Base-by-base conservation (phyloP, 495 filamentous ascomycete species). In the Penicillium simplicissimum region DNA sequence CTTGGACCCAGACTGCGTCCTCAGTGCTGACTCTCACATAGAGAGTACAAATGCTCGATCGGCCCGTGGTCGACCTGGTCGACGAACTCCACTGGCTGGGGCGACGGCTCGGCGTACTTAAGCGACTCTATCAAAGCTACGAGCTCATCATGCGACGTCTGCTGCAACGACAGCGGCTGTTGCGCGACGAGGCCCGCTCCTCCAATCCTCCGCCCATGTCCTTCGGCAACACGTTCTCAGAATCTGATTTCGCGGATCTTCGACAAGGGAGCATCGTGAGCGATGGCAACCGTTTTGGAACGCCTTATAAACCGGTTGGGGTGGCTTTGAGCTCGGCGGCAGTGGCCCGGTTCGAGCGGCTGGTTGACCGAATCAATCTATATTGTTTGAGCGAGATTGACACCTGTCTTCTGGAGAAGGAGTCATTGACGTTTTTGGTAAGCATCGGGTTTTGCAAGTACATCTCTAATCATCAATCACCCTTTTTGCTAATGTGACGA, bases 371-470 rank as follows among this genome's bases (percentile, higher is more conserved):
- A 0, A 88, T 95, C 60, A 84, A 88, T 57, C 79, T 92, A 42
- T 90, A 94, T 53, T 92, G 91, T 54, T 70, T 96, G 67, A 90
- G 86, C 57, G 89, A 93, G 68, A 90, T 94, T 43, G 84, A 92
- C 51, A 87, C 90, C 61, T 92, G 88, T 68, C 73, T 94, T 35
- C 83, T 81, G 35, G 92, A 94, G 71, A 94, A 93, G 68, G 87
- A 90, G 25, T 85, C 87, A 8, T 76, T 96, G 43, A 88, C 91
- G 17, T 87, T 86, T 54, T 82, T 93, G 74, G 84, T 87, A 64
- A 54, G 76, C 1, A 3, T 36, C 31, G 1, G 13, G 21, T n/a
- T 37, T 7, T 13, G 21, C n/a, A 1, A n/a, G n/a, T n/a, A n/a
- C n/a, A n/a, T n/a, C n/a, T n/a, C n/a, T n/a, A n/a, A n/a, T n/a